Evolutionary conservation across 2,329 filamentous ascomycete species (phyloP), one percentile per base, ranked within the genome.

Genomic region (Pseudonectria buxi): DNA sequence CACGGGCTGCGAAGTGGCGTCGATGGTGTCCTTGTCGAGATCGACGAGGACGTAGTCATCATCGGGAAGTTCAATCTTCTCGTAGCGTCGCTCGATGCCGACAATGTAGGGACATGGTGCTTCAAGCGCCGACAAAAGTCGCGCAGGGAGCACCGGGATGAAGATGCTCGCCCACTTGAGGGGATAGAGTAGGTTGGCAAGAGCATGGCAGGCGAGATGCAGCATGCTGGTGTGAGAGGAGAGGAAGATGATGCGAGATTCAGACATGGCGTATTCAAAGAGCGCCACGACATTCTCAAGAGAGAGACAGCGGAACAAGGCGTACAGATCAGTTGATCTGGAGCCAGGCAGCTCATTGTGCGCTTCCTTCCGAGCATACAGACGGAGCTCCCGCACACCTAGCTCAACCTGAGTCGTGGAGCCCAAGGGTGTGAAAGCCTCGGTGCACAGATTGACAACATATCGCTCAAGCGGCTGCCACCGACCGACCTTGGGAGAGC

Each of bases 381-480:
- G 70, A 24, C 88, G 83, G 48, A 98, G 65, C 58, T 98, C 92
- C 39, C 92, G 78, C 24, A 98, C 78, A 1, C 84, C 82, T 26
- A 96, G 71, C 63, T 98, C 92, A 24, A 96, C 88, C 58, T 98
- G 92, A 0, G 90, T 96, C 63, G 94, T 90, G 26, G 92, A 96
- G 24, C 84, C 85, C 33, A 95, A 77, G 2, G 92, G 92, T 54
- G 85, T 90, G 54, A 94, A 83, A 3, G 92, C 92, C 63, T 96
- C 90, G 9, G 89, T 89, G 63, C 92, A 98, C 24, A 98, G 71
- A 58, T 96, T 96, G 64, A 96, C 83, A 24, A 98, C 89, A 59
- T 96, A 98, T 55, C 89, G 81, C 66, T 98, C 92, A 41, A 98
- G 67, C 11, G 92, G 92, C 59, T 95, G 90, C 92, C 92, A 98